These are phyloP conservation scores for Phellinidium pouzarii DNA, from an alignment of 1,284 basidiomycete genomes.

Conservation along the genomic window DNA sequence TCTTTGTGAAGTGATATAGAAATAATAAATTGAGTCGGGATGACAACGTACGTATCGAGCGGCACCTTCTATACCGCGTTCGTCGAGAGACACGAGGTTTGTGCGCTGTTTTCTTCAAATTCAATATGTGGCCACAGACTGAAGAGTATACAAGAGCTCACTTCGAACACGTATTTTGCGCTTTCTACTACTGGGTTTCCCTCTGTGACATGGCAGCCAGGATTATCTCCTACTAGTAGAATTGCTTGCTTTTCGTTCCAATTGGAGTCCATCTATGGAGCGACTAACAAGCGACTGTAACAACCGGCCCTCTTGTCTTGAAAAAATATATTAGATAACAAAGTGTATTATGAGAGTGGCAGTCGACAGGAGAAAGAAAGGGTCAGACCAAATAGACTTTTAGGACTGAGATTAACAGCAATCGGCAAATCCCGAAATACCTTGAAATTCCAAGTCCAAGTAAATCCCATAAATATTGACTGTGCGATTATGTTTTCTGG, in stretches of 20 bases:
- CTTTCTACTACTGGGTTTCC: slow-evolving; percentile 23
- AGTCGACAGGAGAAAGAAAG: too few relatives aligned
- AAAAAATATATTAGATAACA: too few relatives aligned
- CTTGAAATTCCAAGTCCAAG: too few relatives aligned
- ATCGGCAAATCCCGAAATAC: too few relatives aligned
- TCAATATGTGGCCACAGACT: not conserved
- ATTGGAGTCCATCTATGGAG: not conserved
- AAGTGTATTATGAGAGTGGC: too few relatives aligned
- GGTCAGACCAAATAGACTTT: slow-evolving; percentile 10
- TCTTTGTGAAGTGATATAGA: not conserved
- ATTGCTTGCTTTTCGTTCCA: not conserved
- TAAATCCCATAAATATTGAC: too few relatives aligned
- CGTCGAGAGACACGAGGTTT: slow-evolving; percentile 50
- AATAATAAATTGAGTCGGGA: slow-evolving; percentile 11
- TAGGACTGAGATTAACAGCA: not conserved
- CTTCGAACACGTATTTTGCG: slow-evolving; percentile 23
- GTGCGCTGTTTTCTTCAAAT: slow-evolving; percentile 37
- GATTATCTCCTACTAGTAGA: not conserved
- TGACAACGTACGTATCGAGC: slow-evolving; percentile 48
- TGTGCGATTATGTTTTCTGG: too few relatives aligned
- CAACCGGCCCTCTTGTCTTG: too few relatives aligned
- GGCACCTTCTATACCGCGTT: slow-evolving; percentile 49
- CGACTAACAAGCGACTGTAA: too few relatives aligned
- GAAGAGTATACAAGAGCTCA: slow-evolving; percentile 9
- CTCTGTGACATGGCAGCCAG: not conserved